A percentile compares a stretch with the other conserved stretches of the same genome.
phyloP scores from a whole-genome alignment of 352 stramenopile species.

The Globisporangium uncinulatum region DNA sequence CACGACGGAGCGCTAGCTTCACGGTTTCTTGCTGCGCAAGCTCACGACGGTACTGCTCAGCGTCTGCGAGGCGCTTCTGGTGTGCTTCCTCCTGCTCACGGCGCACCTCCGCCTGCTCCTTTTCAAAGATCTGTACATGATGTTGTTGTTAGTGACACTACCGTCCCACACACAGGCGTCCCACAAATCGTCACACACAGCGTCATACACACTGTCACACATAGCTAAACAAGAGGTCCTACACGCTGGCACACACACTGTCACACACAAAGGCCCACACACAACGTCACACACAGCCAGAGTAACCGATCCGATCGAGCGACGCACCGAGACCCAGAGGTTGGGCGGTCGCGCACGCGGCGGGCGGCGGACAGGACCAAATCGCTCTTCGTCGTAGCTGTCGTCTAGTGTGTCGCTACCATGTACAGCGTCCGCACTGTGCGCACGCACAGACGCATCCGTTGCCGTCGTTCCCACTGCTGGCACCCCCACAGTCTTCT shows the following conservation, averaged over 20 bases:
- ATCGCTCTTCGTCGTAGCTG: conserved; percentile 56
- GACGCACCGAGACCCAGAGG: conserved; percentile 46
- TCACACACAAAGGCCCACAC: neutral
- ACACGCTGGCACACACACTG: neutral
- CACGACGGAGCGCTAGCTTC: conserved; percentile 22
- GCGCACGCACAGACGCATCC: neutral
- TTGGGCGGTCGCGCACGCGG: conserved; percentile 43
- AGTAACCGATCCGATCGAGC: neutral
- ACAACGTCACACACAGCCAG: neutral
- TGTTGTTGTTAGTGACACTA: too few relatives aligned
- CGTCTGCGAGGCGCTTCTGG: conserved; percentile 30
- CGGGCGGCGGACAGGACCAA: conserved; percentile 36
- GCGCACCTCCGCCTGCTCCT: conserved; percentile 45
- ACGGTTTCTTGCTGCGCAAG: conserved; percentile 37
- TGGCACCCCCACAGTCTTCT: neutral
- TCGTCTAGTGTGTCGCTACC: conserved; percentile 26
- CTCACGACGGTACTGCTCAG: conserved; percentile 30
- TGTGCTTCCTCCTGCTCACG: conserved; percentile 43
- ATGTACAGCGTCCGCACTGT: conserved; percentile 1
- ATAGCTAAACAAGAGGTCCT: too few relatives aligned
- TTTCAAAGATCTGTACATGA: conserved; percentile 39
- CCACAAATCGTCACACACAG: too few relatives aligned
- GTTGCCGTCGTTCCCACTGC: neutral
- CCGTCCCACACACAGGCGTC: too few relatives aligned
- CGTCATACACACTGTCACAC: too few relatives aligned